Evolutionary conservation across 495 filamentous ascomycete species (phyloP).

Genomic region (Hypomontagnella submonticulosa): DNA sequence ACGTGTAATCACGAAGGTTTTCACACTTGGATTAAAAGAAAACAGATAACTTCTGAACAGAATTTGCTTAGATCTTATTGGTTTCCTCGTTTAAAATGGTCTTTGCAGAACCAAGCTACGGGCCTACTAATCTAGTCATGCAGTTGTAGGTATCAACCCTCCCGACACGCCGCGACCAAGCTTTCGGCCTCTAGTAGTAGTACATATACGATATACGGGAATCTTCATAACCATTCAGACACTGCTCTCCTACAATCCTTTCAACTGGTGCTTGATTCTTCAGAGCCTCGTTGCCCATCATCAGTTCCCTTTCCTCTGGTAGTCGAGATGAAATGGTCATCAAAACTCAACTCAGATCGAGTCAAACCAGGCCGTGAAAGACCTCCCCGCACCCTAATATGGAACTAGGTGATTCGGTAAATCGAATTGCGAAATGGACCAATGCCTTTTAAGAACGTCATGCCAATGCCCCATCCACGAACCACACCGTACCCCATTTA

Average conservation of each 20-base stretch:
- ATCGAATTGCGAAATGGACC: slow-evolving; percentile 25
- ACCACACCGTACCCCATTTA: slow-evolving; percentile 25
- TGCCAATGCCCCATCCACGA: slow-evolving; percentile 24
- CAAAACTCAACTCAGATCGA: neutral
- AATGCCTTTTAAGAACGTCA: slow-evolving; percentile 31
- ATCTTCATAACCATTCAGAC: slow-evolving; percentile 36
- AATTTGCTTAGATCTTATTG: slow-evolving; percentile 14
- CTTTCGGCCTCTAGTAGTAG: slow-evolving; percentile 38
- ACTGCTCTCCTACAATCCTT: slow-evolving; percentile 21
- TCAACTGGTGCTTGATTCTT: neutral
- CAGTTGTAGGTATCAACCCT: slow-evolving; percentile 33
- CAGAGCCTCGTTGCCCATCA: slow-evolving; percentile 2
- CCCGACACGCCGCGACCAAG: slow-evolving; percentile 21
- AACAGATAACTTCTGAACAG: slow-evolving; percentile 14
- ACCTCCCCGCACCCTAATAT: too few relatives aligned
- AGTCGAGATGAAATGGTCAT: slow-evolving; percentile 17
- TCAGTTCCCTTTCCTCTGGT: neutral
- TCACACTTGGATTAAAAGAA: too few relatives aligned
- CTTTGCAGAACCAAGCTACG: slow-evolving; percentile 9
- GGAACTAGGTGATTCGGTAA: too few relatives aligned
- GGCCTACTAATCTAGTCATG: slow-evolving; percentile 32
- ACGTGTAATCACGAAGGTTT: too few relatives aligned
- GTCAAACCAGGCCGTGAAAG: too few relatives aligned
- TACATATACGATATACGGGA: slow-evolving; percentile 40
- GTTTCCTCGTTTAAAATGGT: slow-evolving; percentile 7